Conservation (phyloP, 139 green algal genomes). For the Picochlorum sp. region DNA sequence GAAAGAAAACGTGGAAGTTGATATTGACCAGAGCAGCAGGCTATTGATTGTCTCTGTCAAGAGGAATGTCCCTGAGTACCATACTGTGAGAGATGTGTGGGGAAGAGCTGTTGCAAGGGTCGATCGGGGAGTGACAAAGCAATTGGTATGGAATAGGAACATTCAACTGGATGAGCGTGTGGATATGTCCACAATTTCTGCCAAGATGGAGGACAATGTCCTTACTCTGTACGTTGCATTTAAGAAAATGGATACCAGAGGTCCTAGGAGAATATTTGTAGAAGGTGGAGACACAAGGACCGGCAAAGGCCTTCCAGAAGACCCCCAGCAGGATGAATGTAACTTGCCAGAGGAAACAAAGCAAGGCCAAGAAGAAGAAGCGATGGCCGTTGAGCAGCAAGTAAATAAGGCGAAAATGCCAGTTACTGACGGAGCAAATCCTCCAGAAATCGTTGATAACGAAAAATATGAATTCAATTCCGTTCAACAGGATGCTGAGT, state of each 20-base stretch:
- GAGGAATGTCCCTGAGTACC: not conserved
- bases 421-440: too few species aligned
- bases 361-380: not conserved
- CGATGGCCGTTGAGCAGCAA: too few species aligned
- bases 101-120: not conserved
- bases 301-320: too few species aligned
- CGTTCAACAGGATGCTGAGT: not conserved
- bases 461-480: not conserved
- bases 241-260: not conserved
- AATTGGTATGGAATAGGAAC: not conserved
- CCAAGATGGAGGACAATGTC: not conserved
- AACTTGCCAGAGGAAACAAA: too few species aligned
- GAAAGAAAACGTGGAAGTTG: too few species aligned
- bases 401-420: too few species aligned
- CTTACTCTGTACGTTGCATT: constrained; percentile 8
- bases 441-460: too few species aligned
- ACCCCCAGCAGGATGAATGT: too few species aligned
- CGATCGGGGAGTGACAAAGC: not conserved
- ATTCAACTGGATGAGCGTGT: not conserved
- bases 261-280: not conserved
- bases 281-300: too few species aligned
- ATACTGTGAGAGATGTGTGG: constrained; percentile 1
- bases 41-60: not conserved
- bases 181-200: not conserved
- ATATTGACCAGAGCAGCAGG: too few species aligned